Evolutionary conservation across 2,329 filamentous ascomycete species (phyloP).

Genomic region (Pseudogymnoascus sp.): DNA sequence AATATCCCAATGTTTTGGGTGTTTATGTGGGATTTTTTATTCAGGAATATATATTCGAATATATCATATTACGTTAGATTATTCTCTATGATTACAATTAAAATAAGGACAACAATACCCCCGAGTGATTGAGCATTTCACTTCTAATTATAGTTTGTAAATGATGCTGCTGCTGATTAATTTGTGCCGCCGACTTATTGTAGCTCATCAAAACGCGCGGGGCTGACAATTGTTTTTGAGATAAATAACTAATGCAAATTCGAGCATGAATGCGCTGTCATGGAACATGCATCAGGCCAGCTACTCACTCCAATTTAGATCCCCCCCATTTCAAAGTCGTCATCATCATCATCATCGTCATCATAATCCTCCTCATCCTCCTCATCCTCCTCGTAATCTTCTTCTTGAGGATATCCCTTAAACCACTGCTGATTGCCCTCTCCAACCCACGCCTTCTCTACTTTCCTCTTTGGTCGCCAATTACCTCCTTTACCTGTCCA

Average conservation of each 20-base stretch:
- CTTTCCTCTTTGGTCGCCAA: neutral
- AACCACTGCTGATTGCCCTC: constrained; percentile 5
- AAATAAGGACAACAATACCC: neutral
- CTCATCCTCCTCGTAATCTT: neutral
- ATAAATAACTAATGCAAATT: too few relatives aligned
- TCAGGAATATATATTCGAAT: neutral
- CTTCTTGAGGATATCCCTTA: neutral
- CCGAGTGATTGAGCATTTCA: neutral
- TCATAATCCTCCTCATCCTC: neutral
- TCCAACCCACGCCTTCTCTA: neutral
- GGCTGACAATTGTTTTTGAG: too few relatives aligned
- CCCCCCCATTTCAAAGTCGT: neutral
- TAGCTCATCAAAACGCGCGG: too few relatives aligned
- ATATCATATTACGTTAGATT: neutral
- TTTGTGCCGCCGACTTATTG: too few relatives aligned
- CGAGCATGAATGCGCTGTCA: neutral
- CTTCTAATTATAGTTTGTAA: neutral
- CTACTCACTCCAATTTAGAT: neutral
- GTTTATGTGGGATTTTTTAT: neutral
- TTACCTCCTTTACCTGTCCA: neutral
- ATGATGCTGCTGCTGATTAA: too few relatives aligned
- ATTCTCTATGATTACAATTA: neutral
- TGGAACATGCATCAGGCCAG: neutral
- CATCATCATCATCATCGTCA: neutral
- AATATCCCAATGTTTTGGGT: neutral